Percentiles rank a stretch among this genome's conserved stretches.
Conservation (phyloP, 306 rosid species). For the Vigna unguiculata region DNA sequence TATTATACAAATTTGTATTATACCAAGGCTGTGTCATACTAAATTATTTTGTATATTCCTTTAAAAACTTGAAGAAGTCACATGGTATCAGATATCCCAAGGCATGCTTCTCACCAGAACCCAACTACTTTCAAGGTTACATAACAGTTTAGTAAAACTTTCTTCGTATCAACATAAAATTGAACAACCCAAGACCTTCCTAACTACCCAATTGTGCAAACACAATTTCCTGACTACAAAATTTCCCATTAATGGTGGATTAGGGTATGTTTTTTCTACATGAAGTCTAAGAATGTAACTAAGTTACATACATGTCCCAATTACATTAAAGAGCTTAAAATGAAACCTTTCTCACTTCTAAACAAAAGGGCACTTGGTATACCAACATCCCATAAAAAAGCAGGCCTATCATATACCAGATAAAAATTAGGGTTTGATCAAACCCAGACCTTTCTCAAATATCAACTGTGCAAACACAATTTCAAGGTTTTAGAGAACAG, state of each 20-base stretch:
- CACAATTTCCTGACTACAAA: constrained; percentile 22
- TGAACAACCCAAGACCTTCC: constrained; percentile 18
- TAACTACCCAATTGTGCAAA: constrained; percentile 15
- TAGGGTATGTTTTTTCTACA: not conserved
- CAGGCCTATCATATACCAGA: not conserved
- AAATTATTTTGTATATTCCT: not conserved
- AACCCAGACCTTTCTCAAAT: constrained; percentile 26
- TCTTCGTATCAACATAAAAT: not conserved
- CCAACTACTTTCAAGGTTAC: no score
- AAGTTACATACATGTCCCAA: not conserved
- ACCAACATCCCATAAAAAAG: not conserved
- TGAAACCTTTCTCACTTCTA: not conserved
- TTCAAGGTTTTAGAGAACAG: not conserved
- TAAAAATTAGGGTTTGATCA: constrained; percentile 34
- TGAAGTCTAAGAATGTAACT: not conserved
- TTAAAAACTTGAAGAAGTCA: not conserved
- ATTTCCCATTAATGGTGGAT: not conserved
- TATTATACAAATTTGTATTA: not conserved
- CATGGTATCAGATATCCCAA: not conserved
- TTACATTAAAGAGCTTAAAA: not conserved
- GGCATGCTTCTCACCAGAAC: not conserved
- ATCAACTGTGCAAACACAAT: constrained; percentile 13
- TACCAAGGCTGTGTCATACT: not conserved
- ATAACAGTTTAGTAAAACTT: not conserved
- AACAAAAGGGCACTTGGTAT: not conserved